Evolutionary conservation across 2,329 filamentous ascomycete genomes (phyloP).

Genomic region (Colletotrichum spaethianum): DNA sequence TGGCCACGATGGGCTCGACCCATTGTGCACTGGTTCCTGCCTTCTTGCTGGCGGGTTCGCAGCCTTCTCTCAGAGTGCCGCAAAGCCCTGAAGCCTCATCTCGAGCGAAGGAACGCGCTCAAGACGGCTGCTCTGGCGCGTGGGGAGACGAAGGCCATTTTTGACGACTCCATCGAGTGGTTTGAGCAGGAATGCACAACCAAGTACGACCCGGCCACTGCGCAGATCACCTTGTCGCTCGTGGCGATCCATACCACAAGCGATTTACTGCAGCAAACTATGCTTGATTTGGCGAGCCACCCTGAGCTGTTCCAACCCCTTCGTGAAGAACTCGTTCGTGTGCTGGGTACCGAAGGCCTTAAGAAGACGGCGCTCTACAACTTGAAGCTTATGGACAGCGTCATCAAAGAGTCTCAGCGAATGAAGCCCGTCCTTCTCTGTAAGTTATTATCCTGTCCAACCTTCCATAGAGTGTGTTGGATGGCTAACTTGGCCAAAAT

Average conservation of each 20-base stretch:
- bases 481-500: no score
- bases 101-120: conserved; percentile 30
- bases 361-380: conserved; percentile 44
- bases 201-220: conserved; percentile 31
- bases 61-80: conserved; percentile 22
- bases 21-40: conserved; percentile 42
- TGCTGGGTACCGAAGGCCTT: conserved; percentile 41
- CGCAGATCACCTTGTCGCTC: conserved; percentile 43
- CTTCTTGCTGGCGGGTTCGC: conserved; percentile 37
- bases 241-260: conserved; percentile 46
- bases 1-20: conserved; percentile 42
- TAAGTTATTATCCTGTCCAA: background rate
- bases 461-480: no score
- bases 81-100: conserved; percentile 34
- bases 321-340: conserved; percentile 43
- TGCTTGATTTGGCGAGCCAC: conserved; percentile 44
- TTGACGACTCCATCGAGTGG: conserved; percentile 45
- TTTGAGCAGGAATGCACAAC: conserved; percentile 12
- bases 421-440: conserved; percentile 44
- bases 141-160: conserved; percentile 16
- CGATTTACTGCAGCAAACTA: conserved; percentile 42
- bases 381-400: conserved; percentile 47
- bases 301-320: conserved; percentile 44
- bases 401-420: conserved; percentile 46
- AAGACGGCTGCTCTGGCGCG: conserved; percentile 28